Base-by-base conservation (phyloP, 2,329 filamentous ascomycete genomes). In the Fusarium sp. region DNA sequence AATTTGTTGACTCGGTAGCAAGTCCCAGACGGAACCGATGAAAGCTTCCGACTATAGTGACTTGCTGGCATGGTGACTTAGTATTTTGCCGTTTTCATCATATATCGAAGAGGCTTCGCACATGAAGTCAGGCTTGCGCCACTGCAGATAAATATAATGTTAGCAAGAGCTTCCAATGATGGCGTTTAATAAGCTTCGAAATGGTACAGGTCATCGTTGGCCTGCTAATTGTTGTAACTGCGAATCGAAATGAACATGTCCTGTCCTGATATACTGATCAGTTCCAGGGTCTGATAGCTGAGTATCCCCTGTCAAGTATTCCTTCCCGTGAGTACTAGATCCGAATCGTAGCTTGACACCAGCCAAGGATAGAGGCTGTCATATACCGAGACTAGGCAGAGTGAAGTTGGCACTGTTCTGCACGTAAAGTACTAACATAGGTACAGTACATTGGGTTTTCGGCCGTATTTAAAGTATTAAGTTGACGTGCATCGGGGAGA, bases 401-500 rank as follows among this genome's bases (percentile, higher is more conserved):
- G 24, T 32, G 6, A 16, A 27, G 27, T 49, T n/a, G 20, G 32
- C 34, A n/a, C 25, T 64, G n/a, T 42, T 38, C 30, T 55, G 22
- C 24, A 25, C 18, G 30, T 15, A 24, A 53, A 50, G 29, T 47
- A 55, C 40, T 38, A n/a, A 38, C 10, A 38, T n/a, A n/a, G 34
- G 34, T 38, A 38, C 34, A 38, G 12, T 50, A 65, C 42, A 53
- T 53, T 61, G 47, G 27, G 45, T 43, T 56, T 43, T 69, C 65
- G 65, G 60, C 38, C 47, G 46, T 52, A 66, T 61, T 64, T 54
- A 40, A 52, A 43, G 32, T 51, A 62, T 69, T n/a, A 22, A 51
- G 30, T 42, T 66, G 59, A 52, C 54, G 45, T 56, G 60, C 60
- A 66, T 62, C 66, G 61, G 61, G 51, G 51, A 58, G 32, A 55